Conservation (phyloP, 768 basidiomycete genomes). For the Pisolithus tinctorius region DNA sequence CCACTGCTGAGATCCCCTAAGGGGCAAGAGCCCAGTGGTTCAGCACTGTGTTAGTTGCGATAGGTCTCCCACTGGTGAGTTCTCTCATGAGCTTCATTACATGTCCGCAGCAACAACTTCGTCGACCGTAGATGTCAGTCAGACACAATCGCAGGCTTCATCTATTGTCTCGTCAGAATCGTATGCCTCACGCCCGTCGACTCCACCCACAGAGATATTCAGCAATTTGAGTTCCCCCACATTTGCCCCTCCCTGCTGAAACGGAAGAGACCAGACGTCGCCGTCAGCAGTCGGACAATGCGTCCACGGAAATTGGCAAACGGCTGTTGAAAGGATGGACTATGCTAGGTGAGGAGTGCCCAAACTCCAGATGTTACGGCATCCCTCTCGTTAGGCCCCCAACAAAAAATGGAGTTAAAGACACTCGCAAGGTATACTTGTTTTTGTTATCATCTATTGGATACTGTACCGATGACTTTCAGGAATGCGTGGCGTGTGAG, state of each 20-base stretch:
- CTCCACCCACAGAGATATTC: conserved; percentile 73
- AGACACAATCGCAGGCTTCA: conserved; percentile 25
- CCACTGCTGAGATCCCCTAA: conserved; percentile 71
- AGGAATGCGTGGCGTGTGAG: conserved; percentile 80
- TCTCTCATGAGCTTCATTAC: not conserved
- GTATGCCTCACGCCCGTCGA: conserved; percentile 56
- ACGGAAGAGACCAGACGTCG: conserved; percentile 60
- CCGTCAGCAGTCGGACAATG: conserved; percentile 74
- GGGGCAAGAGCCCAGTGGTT: conserved; percentile 34
- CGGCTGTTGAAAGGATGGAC: conserved; percentile 79
- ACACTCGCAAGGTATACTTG: conserved; percentile 56
- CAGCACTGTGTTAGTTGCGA: conserved; percentile 65
- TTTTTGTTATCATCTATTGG: not conserved
- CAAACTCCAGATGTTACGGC: conserved; percentile 61
- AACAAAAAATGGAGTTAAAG: conserved; percentile 49
- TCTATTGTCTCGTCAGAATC: conserved; percentile 45
- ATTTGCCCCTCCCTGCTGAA: conserved; percentile 57
- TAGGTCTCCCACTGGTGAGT: conserved; percentile 29
- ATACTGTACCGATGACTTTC: conserved; percentile 2
- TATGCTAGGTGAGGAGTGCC: conserved; percentile 86
- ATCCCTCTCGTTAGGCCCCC: conserved; percentile 81
- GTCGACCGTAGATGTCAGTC: conserved; percentile 12
- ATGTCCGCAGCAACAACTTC: conserved; percentile 3
- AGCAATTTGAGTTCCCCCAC: conserved; percentile 52
- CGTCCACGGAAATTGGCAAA: conserved; percentile 74